Base-by-base conservation (phyloP, 192 early-diverging fungal species). In the Backusella westeae region DNA sequence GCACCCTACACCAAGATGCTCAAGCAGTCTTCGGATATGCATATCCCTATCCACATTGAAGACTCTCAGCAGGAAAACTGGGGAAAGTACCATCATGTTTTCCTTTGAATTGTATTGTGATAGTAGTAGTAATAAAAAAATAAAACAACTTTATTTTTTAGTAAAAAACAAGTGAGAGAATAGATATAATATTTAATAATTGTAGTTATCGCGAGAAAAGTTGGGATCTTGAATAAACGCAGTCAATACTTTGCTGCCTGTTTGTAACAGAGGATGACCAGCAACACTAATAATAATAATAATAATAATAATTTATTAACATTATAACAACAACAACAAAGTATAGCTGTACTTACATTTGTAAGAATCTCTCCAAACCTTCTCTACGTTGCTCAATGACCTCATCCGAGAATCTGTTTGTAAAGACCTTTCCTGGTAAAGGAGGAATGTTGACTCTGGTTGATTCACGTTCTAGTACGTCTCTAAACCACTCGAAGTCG, bases 401-500 rank as follows among this genome's bases (percentile, higher is more conserved):
- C 73, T 96, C 94, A 66, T 98, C 95, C n/a, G 91, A 85, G 80
- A 98, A 98, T 63, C 96, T 86, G 81, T 98, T 98, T 19, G 94
- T 94, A 75, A 97, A 97, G 52, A 98, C 97, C 82, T 99, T 99
- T 56, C 96, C 96, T 9, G 98, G 98, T 53, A 99, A 87, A 21
- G 92, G 87, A 53, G 98, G 98, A 72, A 99, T 96, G 79, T 96
- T 98, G 69, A 99, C 98, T 77, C 95, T 86, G 69, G 92, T 88
- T 19, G 89, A 91, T 84, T 99, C 97, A 29, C 95, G 86, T 82
- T 97, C 96, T 69, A 99, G 85, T 70, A 92, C 92, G 83, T 99
- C 96, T 59, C 94, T 86, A 85, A 98, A 95, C 98, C 98, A 99
- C 85, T 98, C 98, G 85, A 99, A 99, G 75, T 99, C 98, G 80